Percentiles rank a stretch among this genome's conserved stretches.
Conservation (phyloP, 495 filamentous ascomycete genomes). For the Alectoria sarmentosa region DNA sequence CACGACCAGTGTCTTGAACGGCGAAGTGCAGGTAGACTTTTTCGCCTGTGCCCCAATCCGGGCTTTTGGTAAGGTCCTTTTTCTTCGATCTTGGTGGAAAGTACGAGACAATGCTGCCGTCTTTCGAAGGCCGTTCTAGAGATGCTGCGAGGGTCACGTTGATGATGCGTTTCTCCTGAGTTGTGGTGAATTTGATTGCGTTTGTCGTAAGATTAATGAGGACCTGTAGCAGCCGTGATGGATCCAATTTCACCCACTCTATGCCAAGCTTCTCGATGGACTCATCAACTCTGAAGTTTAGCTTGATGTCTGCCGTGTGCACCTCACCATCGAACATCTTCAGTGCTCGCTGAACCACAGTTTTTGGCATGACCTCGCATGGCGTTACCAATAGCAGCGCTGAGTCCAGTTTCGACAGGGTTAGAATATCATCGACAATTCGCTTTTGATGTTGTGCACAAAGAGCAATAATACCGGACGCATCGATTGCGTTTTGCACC, state of each 20-base stretch:
- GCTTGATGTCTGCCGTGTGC: conserved; percentile 56
- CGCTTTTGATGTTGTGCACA: conserved; percentile 74
- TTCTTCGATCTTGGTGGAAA: conserved; percentile 48
- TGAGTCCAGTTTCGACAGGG: conserved; percentile 77
- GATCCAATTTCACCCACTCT: conserved; percentile 65
- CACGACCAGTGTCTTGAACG: conserved; percentile 72
- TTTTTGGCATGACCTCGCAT: conserved; percentile 56
- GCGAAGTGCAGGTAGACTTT: conserved; percentile 63
- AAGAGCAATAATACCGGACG: conserved; percentile 65
- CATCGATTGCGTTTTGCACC: conserved; percentile 53
- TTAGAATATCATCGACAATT: conserved; percentile 74
- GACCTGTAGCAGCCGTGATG: conserved; percentile 64
- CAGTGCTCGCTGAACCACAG: conserved; percentile 57
- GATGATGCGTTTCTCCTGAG: conserved; percentile 48
- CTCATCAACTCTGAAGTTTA: conserved; percentile 52
- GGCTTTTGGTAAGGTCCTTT: conserved; percentile 38
- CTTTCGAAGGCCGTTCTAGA: conserved; percentile 41
- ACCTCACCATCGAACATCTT: conserved; percentile 70
- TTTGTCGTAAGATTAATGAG: conserved; percentile 72
- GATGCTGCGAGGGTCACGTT: conserved; percentile 65
- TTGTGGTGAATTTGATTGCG: conserved; percentile 69
- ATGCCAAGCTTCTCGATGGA: conserved; percentile 48
- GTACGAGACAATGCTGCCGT: conserved; percentile 40
- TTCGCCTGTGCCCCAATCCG: conserved; percentile 64
- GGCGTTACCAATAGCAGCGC: conserved; percentile 62